phyloP scores from a whole-genome alignment of 1,284 basidiomycete species.

The Austropuccinia psidii region DNA sequence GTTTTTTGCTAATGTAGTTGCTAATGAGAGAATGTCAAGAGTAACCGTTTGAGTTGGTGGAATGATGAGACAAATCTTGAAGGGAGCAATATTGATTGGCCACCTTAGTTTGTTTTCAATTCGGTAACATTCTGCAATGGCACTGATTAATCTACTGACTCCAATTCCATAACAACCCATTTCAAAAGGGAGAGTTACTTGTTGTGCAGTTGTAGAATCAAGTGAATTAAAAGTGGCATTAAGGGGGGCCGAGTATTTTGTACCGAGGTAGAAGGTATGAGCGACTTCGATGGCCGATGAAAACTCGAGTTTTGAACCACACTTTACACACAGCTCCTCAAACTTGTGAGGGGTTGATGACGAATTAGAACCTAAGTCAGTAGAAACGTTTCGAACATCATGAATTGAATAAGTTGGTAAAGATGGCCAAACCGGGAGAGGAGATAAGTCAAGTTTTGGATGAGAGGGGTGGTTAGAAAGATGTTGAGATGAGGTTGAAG shows the following conservation, averaged over 20 bases:
- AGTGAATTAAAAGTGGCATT: slow-evolving; percentile 38
- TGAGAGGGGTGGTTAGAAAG: neutral
- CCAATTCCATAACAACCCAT: slow-evolving; percentile 50
- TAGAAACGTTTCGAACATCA: slow-evolving; percentile 11
- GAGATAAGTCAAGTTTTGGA: slow-evolving; percentile 21
- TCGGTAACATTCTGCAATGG: slow-evolving; percentile 42
- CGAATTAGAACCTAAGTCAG: neutral
- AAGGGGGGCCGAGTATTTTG: slow-evolving; percentile 45
- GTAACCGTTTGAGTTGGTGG: neutral
- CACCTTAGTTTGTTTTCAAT: slow-evolving; percentile 43
- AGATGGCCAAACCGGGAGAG: slow-evolving; percentile 38
- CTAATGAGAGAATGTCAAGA: neutral
- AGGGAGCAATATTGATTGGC: slow-evolving; percentile 44
- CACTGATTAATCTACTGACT: slow-evolving; percentile 46
- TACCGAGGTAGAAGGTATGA: slow-evolving; percentile 48
- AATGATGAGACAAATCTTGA: slow-evolving; percentile 40
- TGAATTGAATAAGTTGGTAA: slow-evolving; percentile 36
- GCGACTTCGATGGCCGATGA: slow-evolving; percentile 47
- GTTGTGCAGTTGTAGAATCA: slow-evolving; percentile 32
- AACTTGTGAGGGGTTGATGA: neutral
- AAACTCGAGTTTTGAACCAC: slow-evolving; percentile 36
- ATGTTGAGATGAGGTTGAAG: no score
- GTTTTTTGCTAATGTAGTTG: neutral
- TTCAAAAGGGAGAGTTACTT: slow-evolving; percentile 41
- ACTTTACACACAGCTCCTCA: slow-evolving; percentile 43